These are phyloP conservation scores for Lentinula boryana DNA, from an alignment of 768 basidiomycete genomes.

Conservation along the genomic window DNA sequence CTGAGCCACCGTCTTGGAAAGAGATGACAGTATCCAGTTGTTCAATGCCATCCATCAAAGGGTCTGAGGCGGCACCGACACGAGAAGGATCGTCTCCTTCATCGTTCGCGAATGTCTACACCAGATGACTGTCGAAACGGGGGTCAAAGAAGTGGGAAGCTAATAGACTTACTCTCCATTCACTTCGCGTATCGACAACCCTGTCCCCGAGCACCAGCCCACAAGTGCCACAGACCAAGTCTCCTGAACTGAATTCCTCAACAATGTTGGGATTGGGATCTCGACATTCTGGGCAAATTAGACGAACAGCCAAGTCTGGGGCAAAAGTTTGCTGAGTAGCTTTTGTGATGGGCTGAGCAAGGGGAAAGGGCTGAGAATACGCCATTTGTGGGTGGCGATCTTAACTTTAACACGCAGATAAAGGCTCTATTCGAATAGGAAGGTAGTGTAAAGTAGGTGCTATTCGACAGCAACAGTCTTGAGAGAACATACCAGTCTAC, in stretches of 20 bases:
- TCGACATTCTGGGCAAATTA: constrained; percentile 94
- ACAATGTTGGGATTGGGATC: constrained; percentile 91
- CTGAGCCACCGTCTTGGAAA: constrained; percentile 92
- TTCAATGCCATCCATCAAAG: constrained; percentile 89
- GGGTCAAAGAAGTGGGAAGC: not conserved
- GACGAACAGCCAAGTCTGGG: constrained; percentile 80
- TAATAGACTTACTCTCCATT: constrained; percentile 79
- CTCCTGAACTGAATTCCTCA: constrained; percentile 97
- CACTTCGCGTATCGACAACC: constrained; percentile 95
- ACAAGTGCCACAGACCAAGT: constrained; percentile 92
- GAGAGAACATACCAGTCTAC: not conserved
- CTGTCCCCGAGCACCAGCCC: constrained; percentile 94
- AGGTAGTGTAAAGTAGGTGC: not conserved
- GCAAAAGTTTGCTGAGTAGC: constrained; percentile 56
- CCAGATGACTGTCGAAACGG: constrained; percentile 7
- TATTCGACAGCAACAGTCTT: not conserved
- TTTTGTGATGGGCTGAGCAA: constrained; percentile 52
- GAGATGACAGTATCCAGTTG: constrained; percentile 94
- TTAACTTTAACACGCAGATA: not conserved
- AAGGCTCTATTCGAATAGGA: not conserved
- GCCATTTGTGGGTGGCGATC: constrained; percentile 37
- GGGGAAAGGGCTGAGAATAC: constrained; percentile 75
- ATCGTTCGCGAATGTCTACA: constrained; percentile 96
- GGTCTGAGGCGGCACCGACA: constrained; percentile 95
- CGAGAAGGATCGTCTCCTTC: constrained; percentile 99